Conservation (phyloP, 148 eudicot species). For the Camellia sinensis region DNA sequence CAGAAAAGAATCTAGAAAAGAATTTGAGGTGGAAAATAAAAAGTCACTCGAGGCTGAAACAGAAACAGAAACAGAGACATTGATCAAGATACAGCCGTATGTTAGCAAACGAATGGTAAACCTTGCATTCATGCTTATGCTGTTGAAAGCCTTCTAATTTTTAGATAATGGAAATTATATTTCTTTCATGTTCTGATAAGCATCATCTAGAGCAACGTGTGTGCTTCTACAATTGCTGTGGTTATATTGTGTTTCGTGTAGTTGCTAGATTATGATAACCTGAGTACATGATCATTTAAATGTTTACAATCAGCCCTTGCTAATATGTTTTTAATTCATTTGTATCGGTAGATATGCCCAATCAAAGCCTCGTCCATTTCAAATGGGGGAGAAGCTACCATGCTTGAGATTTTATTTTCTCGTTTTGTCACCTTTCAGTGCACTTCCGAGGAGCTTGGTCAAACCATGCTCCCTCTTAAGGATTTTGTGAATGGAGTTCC, state of each 20-base stretch:
- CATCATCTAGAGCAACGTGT: not conserved
- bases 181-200: not conserved
- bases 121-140: slow-evolving; percentile 30
- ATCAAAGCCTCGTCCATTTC: not conserved
- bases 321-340: not conserved
- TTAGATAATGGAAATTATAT: not conserved
- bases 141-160: not conserved
- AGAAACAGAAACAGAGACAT: slow-evolving; percentile 37
- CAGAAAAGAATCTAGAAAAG: slow-evolving; percentile 86
- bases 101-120: slow-evolving; percentile 89
- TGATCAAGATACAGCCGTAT: slow-evolving; percentile 66
- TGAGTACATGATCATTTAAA: not conserved
- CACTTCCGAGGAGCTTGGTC: not conserved
- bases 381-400: not conserved
- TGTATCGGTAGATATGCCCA: not conserved
- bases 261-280: not conserved
- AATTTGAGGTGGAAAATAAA: slow-evolving; percentile 55
- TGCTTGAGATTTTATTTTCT: not conserved
- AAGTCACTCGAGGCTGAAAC: slow-evolving; percentile 28
- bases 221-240: not conserved
- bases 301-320: not conserved
- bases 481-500: not conserved
- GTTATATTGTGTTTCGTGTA: not conserved
- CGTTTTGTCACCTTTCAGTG: not conserved
- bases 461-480: not conserved